A percentile compares a stretch with the other conserved stretches of the same genome.
Conservation (phyloP, 73 alveolate genomes). For the Symbiodinium natans region DNA sequence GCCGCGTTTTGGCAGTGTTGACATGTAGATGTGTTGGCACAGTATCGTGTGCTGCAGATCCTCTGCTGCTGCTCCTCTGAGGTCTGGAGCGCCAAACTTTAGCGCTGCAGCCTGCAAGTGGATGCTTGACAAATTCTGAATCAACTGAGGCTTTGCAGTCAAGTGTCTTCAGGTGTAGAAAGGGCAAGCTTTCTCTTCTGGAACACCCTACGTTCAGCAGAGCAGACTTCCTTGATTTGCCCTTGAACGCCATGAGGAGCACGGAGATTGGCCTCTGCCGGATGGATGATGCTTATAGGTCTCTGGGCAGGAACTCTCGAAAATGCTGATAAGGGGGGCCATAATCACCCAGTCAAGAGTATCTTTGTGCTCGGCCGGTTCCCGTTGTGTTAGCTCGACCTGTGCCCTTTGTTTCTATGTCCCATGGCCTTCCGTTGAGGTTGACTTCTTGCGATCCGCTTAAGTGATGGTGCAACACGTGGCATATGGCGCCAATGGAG, state of each 20-base stretch:
- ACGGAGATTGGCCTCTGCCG: not conserved
- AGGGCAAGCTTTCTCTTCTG: too few relatives aligned
- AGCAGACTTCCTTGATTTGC: not conserved
- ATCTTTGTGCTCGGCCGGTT: not conserved
- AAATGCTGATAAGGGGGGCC: too few relatives aligned
- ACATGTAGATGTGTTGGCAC: too few relatives aligned
- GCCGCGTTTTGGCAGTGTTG: too few relatives aligned
- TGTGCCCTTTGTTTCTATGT: too few relatives aligned
- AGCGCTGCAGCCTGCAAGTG: not conserved
- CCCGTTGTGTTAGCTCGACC: too few relatives aligned
- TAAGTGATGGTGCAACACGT: too few relatives aligned
- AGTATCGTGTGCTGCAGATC: too few relatives aligned
- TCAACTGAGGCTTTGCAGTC: too few relatives aligned
- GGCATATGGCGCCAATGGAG: too few relatives aligned
- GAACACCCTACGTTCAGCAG: not conserved
- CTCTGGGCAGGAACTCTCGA: not conserved
- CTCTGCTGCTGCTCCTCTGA: not conserved
- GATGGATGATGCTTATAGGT: constrained; percentile 16
- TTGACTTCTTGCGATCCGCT: not conserved
- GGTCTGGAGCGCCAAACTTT: not conserved
- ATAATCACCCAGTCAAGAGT: not conserved
- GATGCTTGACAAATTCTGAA: not conserved
- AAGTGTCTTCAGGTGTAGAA: not conserved
- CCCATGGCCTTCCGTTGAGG: not conserved
- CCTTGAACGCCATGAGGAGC: not conserved